Percentiles rank a stretch among this genome's conserved stretches.
Evolutionary conservation across 2,329 filamentous ascomycete genomes (phyloP).

Genomic region (Pochonia chlamydosporia): DNA sequence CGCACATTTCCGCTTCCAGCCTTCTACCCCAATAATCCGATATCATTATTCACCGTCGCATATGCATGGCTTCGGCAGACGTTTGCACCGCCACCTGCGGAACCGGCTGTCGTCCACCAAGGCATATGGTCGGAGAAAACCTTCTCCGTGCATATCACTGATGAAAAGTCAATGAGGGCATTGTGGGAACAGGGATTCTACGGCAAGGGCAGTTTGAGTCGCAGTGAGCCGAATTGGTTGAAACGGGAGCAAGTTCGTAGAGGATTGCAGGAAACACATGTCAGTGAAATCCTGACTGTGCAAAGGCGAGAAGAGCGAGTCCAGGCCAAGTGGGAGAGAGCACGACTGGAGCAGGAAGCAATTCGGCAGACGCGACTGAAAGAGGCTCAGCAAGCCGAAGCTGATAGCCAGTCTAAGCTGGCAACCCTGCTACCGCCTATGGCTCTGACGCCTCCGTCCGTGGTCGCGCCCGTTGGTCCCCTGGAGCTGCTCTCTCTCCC

Average conservation of each 20-base stretch:
- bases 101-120: conserved; percentile 58
- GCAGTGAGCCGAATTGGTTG: conserved; percentile 92
- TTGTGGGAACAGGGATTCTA: conserved; percentile 98
- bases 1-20: conserved; percentile 77
- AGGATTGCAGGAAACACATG: conserved; percentile 58
- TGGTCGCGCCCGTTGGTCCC: conserved; percentile 38
- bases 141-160: conserved; percentile 76
- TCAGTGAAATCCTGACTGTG: conserved; percentile 77
- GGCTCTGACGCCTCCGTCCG: not conserved
- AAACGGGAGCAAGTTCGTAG: conserved; percentile 71
- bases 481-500: conserved; percentile 31
- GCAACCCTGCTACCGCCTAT: not conserved
- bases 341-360: conserved; percentile 77
- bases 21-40: conserved; percentile 86
- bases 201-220: conserved; percentile 86
- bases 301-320: conserved; percentile 73
- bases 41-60: conserved; percentile 77
- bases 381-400: conserved; percentile 32
- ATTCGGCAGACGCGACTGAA: conserved; percentile 62
- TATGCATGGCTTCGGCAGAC: conserved; percentile 72
- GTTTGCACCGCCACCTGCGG: conserved; percentile 58
- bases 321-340: conserved; percentile 84
- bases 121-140: conserved; percentile 80
- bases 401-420: conserved; percentile 12
- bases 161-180: conserved; percentile 67